Base-by-base conservation (phyloP, 2,329 filamentous ascomycete species). In the Colletotrichum euphorbiae region DNA sequence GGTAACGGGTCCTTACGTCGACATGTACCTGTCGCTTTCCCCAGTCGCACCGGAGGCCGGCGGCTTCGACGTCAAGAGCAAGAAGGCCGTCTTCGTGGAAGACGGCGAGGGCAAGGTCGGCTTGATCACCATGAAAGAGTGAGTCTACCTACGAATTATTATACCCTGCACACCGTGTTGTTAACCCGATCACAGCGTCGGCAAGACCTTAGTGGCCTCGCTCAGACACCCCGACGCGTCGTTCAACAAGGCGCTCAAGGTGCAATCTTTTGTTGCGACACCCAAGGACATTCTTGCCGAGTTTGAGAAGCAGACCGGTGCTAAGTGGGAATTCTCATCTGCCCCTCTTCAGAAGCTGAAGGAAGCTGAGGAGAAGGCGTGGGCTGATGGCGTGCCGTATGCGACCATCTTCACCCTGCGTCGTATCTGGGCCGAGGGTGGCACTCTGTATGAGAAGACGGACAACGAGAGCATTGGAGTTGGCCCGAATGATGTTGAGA, bases 101-200 rank as follows among this genome's bases (percentile, higher is more conserved):
- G 85, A 86, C 69, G 90, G 90, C 0, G 80, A 88, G 42, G 88
- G 84, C 19, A 84, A 80, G 68, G 83, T 93, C 69, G 89, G 88
- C 40, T 86, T 94, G 72, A 93, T 89, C 3, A 91, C 88, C 2
- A 92, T 92, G 87, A 80, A 82, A 21, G 92, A 94, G 89, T 91
- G 79, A 80, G 87, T 82, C 13, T 9, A 2, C 7, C 3, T 28
- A 7, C 28, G 28, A 28, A 28, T 8, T 8, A 28, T 8, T 8
- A 0, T 24, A 21, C 19, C 6, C 21, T 24, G 4, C 7, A n/a
- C 15, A 21, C 12, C 36, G 15, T 17, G 15, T 4, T 0, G 33
- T 67, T 71, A 21, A 72, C 43, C 13, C 42, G 11, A 17, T 12
- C 11, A 5, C 55, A 90, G 88, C 73, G 90, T 93, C 9, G 91